Base-by-base conservation (phyloP, 2,329 filamentous ascomycete genomes). In the Trichoderma sp. region DNA sequence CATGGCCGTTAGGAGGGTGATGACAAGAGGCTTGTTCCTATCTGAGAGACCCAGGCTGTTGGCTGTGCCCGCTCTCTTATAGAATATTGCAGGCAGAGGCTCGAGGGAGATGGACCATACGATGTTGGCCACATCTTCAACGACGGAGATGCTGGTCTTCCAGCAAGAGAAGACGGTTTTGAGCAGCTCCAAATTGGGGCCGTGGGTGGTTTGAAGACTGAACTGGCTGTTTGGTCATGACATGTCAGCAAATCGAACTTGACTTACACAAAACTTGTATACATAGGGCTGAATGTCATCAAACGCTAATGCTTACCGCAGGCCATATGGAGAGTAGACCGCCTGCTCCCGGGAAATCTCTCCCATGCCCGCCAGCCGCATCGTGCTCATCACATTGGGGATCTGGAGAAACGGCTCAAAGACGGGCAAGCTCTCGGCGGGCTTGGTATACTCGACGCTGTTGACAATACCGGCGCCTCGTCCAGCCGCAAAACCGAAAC, bases 401-500 rank as follows among this genome's bases (percentile, higher is more conserved):
- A 69, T 49, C 34, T 46, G 39, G 11, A 56, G 30, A 14, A 69
- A 54, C 5, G 28, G 21, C 24, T 59, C 32, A 32, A 69, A 66
- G 13, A 66, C 55, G 1, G 55, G 60, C 7, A 61, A 46, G 10
- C 66, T 66, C 28, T 49, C 68, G 13, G 66, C 55, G 11, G 68
- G 61, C 55, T 60, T 66, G 54, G 60, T 66, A 26, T 69, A 69
- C 43, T 69, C 60, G 10, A 66, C 51, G 26, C 52, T 66, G 5
- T 64, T 55, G 59, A 65, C 67, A 13, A 65, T 37, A 18, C 39
- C 37, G 7, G 60, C 32, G 18, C 67, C 67, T 16, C 54, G 52
- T 24, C 55, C 59, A 3, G 49, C 46, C 14, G 52, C 46, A 21
- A 34, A 69, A 24, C 51, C 59, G 26, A 69, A 69, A 37, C 49